A percentile compares a stretch with the other conserved stretches of the same genome.
Evolutionary conservation across 495 filamentous ascomycete species (phyloP).

Genomic region (Tuber melanosporum): DNA sequence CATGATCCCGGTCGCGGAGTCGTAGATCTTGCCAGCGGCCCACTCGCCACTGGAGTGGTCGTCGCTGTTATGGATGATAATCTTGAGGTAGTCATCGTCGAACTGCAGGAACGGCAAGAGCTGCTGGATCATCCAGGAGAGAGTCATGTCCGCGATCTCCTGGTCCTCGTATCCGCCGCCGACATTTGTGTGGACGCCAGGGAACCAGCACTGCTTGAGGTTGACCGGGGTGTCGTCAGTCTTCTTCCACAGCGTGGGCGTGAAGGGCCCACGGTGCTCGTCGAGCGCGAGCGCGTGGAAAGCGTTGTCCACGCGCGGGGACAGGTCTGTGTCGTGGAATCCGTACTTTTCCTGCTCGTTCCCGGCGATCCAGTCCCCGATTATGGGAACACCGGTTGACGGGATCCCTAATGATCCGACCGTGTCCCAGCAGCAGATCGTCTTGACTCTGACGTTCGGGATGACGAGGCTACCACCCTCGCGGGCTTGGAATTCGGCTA

Average conservation of each 20-base stretch:
- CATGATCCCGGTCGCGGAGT: constrained; percentile 36
- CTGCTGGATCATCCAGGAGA: constrained; percentile 53
- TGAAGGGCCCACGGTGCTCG: constrained; percentile 58
- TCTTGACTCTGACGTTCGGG: constrained; percentile 30
- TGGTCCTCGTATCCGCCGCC: constrained; percentile 58
- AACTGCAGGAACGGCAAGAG: constrained; percentile 40
- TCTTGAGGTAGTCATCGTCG: constrained; percentile 39
- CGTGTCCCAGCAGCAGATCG: constrained; percentile 53
- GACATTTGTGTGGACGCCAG: constrained; percentile 60
- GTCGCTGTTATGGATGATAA: constrained; percentile 30
- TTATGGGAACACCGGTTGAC: constrained; percentile 19
- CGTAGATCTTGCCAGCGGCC: constrained; percentile 34
- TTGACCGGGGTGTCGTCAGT: constrained; percentile 40
- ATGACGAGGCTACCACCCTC: constrained; percentile 22
- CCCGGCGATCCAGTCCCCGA: constrained; percentile 27
- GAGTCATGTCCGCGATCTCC: constrained; percentile 59
- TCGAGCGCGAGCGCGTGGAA: constrained; percentile 69
- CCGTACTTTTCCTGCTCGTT: constrained; percentile 50
- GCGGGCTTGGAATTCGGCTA: constrained; percentile 17
- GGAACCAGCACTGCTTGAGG: constrained; percentile 67
- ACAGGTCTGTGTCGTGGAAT: constrained; percentile 31
- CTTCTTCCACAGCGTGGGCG: constrained; percentile 57
- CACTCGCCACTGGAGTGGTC: constrained; percentile 29
- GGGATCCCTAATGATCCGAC: constrained; percentile 55
- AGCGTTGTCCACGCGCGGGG: constrained; percentile 53